Evolutionary conservation across 2,329 filamentous ascomycete species (phyloP).

Genomic region (Diaporthe sp.): DNA sequence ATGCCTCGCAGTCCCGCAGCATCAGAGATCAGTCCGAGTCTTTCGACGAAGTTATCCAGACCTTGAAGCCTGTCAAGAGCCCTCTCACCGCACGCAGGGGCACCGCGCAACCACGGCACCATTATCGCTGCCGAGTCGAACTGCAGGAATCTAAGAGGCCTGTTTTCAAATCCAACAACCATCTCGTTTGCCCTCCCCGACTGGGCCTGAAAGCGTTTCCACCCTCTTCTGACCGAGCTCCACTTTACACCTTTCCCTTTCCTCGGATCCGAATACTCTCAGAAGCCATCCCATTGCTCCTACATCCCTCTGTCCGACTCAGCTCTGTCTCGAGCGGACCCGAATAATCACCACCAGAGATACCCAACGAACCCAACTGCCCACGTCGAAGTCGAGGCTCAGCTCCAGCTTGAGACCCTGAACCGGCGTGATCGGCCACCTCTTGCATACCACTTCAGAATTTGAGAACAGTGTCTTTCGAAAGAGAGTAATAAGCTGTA

Average conservation of each 20-base stretch:
- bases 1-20: conserved; percentile 87
- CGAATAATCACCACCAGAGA: neutral
- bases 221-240: conserved; percentile 19
- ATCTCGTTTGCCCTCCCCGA: conserved; percentile 39
- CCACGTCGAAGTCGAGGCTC: neutral
- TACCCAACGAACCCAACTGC: neutral
- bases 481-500: neutral
- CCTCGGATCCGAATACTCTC: neutral
- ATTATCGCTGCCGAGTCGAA: neutral
- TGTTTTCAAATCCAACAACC: conserved; percentile 51
- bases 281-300: neutral
- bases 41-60: conserved; percentile 78
- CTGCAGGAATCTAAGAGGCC: conserved; percentile 47
- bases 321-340: neutral
- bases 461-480: neutral
- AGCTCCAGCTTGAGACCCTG: neutral
- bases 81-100: conserved; percentile 54
- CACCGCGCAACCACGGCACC: conserved; percentile 7
- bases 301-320: neutral
- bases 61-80: conserved; percentile 66
- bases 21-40: conserved; percentile 78
- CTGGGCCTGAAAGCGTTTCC: conserved; percentile 33
- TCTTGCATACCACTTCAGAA: neutral
- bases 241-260: conserved; percentile 1
- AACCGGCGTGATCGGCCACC: neutral